phyloP scores from a whole-genome alignment of 2,329 filamentous ascomycete genomes.

The Didymella pinodella region DNA sequence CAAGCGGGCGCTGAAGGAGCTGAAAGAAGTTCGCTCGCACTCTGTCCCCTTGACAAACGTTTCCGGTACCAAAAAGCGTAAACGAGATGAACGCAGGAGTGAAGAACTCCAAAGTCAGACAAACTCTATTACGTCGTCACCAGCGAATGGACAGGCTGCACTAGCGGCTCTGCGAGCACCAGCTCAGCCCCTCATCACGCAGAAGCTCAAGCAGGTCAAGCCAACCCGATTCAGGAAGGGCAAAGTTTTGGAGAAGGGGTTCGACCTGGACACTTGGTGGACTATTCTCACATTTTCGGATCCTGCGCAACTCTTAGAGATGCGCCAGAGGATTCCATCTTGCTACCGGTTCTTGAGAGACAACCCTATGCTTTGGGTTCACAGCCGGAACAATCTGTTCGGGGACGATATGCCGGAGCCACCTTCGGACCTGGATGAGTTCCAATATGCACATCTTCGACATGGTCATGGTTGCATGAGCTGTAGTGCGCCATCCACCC shows the following conservation, averaged over 20 bases:
- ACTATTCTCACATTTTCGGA: slow-evolving; percentile 48
- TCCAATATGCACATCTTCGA: slow-evolving; percentile 51
- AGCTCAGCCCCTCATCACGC: slow-evolving; percentile 26
- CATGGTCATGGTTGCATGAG: slow-evolving; percentile 52
- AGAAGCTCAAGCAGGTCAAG: slow-evolving; percentile 36
- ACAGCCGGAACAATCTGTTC: slow-evolving; percentile 47
- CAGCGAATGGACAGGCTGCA: slow-evolving; percentile 12
- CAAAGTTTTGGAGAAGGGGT: slow-evolving; percentile 37
- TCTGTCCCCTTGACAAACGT: slow-evolving; percentile 43
- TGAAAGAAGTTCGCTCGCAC: slow-evolving; percentile 42
- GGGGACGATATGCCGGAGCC: slow-evolving; percentile 46
- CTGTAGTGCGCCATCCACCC: slow-evolving; percentile 45
- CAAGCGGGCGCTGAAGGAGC: slow-evolving; percentile 34
- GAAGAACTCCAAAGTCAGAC: slow-evolving; percentile 13
- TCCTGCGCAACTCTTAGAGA: slow-evolving; percentile 46
- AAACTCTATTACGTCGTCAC: slow-evolving; percentile 10
- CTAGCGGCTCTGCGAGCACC: slow-evolving; percentile 6
- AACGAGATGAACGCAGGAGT: slow-evolving; percentile 21
- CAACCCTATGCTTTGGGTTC: slow-evolving; percentile 51
- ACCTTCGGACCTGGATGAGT: slow-evolving; percentile 48
- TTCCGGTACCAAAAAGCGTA: slow-evolving; percentile 37
- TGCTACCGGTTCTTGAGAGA: slow-evolving; percentile 47
- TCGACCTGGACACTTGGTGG: slow-evolving; percentile 48
- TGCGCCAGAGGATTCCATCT: slow-evolving; percentile 47
- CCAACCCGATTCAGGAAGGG: slow-evolving; percentile 41